phyloP scores from a whole-genome alignment of 345 rosid genomes.

The Camelina sativa region DNA sequence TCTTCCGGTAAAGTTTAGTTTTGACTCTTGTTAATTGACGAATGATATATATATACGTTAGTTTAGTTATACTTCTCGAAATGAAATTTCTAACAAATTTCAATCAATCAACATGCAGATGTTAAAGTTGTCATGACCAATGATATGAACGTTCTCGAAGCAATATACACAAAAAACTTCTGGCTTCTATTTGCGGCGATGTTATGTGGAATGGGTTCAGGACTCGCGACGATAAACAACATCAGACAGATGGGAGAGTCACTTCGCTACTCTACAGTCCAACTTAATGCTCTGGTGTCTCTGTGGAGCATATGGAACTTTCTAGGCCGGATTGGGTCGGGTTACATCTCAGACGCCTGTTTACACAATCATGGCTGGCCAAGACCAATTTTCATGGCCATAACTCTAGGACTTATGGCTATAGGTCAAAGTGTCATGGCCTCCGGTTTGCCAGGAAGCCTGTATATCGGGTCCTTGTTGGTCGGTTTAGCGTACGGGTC shows the following conservation, averaged over 20 bases:
- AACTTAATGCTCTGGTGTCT: slow-evolving; percentile 70
- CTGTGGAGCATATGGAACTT: slow-evolving; percentile 86
- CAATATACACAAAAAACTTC: slow-evolving; percentile 61
- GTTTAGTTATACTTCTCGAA: not conserved
- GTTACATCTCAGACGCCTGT: slow-evolving; percentile 70
- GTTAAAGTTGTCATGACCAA: slow-evolving; percentile 23
- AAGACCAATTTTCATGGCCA: slow-evolving; percentile 72
- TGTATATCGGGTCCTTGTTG: slow-evolving; percentile 69
- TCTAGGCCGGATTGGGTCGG: slow-evolving; percentile 87
- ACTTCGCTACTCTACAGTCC: slow-evolving; percentile 67
- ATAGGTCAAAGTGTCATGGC: slow-evolving; percentile 73
- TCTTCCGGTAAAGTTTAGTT: slow-evolving; percentile 32
- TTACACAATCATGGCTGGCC: slow-evolving; percentile 66
- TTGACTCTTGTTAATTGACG: not conserved
- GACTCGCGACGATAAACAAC: slow-evolving; percentile 78
- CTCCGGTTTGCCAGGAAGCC: slow-evolving; percentile 58
- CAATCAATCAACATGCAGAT: slow-evolving; percentile 2
- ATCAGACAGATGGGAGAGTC: slow-evolving; percentile 89
- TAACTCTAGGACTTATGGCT: slow-evolving; percentile 61
- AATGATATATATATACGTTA: not conserved
- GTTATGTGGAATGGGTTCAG: slow-evolving; percentile 84
- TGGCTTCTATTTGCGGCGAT: slow-evolving; percentile 81
- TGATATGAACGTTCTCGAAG: slow-evolving; percentile 62
- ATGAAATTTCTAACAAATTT: slow-evolving; percentile 28
- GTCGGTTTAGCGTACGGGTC: slow-evolving; percentile 84